These are phyloP conservation scores for Metarhizium anisopliae DNA, from an alignment of 2,329 filamentous ascomycete genomes.

Conservation along the genomic window DNA sequence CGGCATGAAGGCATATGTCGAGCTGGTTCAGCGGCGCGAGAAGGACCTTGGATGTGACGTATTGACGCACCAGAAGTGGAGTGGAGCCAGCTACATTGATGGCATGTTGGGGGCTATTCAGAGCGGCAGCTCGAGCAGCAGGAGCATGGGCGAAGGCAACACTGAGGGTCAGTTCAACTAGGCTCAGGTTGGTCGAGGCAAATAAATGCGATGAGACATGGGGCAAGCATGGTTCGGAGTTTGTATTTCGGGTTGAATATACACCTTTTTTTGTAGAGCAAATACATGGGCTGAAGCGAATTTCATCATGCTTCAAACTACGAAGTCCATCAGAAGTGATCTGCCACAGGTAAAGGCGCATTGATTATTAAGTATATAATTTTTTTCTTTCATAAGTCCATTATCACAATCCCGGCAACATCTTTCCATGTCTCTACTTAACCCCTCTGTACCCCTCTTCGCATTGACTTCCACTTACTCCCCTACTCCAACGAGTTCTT, in stretches of 20 bases:
- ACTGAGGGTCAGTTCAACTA: slow-evolving; percentile 64
- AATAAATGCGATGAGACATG: too few relatives aligned
- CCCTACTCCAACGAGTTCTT: slow-evolving; percentile 35
- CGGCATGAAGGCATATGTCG: slow-evolving; percentile 97
- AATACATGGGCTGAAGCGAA: too few relatives aligned
- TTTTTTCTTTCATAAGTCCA: not conserved
- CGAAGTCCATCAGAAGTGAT: not conserved
- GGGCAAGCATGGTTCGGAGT: slow-evolving; percentile 4
- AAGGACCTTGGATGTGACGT: slow-evolving; percentile 88
- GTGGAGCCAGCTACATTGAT: slow-evolving; percentile 64
- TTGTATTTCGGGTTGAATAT: not conserved
- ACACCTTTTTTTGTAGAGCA: not conserved
- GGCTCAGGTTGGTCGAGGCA: not conserved
- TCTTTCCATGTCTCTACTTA: not conserved
- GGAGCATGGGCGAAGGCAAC: slow-evolving; percentile 91
- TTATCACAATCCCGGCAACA: not conserved
- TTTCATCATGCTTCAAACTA: not conserved
- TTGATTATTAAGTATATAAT: not conserved
- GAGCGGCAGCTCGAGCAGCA: slow-evolving; percentile 80
- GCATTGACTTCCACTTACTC: not conserved
- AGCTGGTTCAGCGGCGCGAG: slow-evolving; percentile 79
- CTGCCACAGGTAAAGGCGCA: not conserved
- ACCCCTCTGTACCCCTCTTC: not conserved
- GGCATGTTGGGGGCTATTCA: slow-evolving; percentile 85
- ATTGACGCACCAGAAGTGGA: slow-evolving; percentile 90